phyloP scores from a whole-genome alignment of 148 eudicot species.

The Drosera capensis region DNA sequence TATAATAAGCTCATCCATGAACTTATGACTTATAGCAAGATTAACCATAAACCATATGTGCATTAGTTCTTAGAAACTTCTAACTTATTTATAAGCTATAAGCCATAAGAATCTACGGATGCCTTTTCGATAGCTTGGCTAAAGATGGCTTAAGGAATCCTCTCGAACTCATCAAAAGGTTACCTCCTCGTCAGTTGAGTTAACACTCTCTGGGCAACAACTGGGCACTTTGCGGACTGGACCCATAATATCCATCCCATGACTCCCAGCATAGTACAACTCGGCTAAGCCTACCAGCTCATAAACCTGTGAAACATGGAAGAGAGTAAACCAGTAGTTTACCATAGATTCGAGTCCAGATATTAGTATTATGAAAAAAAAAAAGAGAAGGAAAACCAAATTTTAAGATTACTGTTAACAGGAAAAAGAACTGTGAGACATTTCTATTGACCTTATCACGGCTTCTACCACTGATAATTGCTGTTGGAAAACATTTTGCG shows the following conservation, averaged over 20 bases:
- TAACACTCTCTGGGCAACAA: constrained; percentile 15
- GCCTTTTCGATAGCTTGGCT: too few species aligned
- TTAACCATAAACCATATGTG: too few species aligned
- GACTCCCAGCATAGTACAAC: constrained; percentile 88
- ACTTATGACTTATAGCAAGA: too few species aligned
- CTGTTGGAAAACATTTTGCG: constrained; percentile 77
- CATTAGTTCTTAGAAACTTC: too few species aligned
- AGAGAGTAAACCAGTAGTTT: constrained; percentile 40
- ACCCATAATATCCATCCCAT: constrained; percentile 85
- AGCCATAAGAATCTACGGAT: too few species aligned
- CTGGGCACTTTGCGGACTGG: constrained; percentile 23
- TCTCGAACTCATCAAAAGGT: background rate
- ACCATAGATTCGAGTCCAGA: too few species aligned
- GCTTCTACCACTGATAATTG: constrained; percentile 95
- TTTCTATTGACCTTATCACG: constrained; percentile 81
- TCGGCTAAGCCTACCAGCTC: constrained; percentile 65
- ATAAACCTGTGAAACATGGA: constrained; percentile 25
- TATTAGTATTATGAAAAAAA: too few species aligned
- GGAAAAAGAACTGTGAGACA: too few species aligned
- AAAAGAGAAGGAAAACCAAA: too few species aligned
- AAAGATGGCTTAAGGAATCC: too few species aligned
- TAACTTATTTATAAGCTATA: too few species aligned
- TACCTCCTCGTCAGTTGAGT: constrained; percentile 45
- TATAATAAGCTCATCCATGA: too few species aligned
- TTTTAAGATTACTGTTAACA: constrained; percentile 4